phyloP scores from a whole-genome alignment of 2,329 filamentous ascomycete species.

The Talaromyces sp. region DNA sequence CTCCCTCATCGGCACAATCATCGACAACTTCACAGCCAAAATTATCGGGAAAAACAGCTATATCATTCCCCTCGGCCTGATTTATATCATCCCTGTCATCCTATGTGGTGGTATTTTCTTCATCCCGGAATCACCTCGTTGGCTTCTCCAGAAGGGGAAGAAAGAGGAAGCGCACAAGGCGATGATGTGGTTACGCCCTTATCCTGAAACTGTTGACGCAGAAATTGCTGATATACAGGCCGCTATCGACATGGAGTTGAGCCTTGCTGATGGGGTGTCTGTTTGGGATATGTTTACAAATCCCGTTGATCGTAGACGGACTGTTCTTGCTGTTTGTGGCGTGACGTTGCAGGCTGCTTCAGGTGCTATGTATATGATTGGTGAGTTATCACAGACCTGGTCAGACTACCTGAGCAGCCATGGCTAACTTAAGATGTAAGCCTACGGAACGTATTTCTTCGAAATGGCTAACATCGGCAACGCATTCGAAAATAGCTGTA shows the following conservation, averaged over 20 bases:
- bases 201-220: slow-evolving; percentile 24
- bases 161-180: slow-evolving; percentile 34
- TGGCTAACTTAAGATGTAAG: slow-evolving; percentile 28
- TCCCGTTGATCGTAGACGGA: not conserved
- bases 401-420: too few relatives aligned
- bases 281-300: not conserved
- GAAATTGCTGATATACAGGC: not conserved
- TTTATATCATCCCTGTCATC: slow-evolving; percentile 48
- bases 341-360: not conserved
- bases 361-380: not conserved
- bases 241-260: not conserved
- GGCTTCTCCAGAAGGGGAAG: slow-evolving; percentile 34
- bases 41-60: slow-evolving; percentile 32
- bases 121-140: slow-evolving; percentile 48
- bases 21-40: slow-evolving; percentile 43
- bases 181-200: slow-evolving; percentile 37
- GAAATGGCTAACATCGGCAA: slow-evolving; percentile 56
- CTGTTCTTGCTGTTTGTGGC: not conserved
- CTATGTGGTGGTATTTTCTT: slow-evolving; percentile 47
- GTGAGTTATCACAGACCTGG: not conserved
- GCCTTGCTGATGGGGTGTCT: not conserved
- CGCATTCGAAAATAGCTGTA: slow-evolving; percentile 57
- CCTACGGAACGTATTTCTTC: slow-evolving; percentile 59
- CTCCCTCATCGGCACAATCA: slow-evolving; percentile 43
- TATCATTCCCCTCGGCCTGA: slow-evolving; percentile 32